Evolutionary conservation across 768 basidiomycete genomes (phyloP).

Genomic region (Epithele typhae): DNA sequence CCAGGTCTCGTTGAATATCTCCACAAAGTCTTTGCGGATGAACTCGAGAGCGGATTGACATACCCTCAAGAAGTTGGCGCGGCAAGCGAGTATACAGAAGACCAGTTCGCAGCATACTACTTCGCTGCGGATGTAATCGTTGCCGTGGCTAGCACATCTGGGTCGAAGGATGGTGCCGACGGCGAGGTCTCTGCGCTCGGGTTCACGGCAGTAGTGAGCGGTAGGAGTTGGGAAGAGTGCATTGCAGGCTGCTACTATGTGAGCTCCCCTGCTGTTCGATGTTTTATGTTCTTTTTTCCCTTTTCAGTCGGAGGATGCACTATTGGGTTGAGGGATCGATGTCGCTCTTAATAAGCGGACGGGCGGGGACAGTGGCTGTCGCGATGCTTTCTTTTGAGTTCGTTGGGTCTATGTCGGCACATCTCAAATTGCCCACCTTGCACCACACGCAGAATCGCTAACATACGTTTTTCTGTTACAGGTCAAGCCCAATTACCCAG

Average conservation of each 20-base stretch:
- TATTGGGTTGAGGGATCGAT: too few relatives aligned
- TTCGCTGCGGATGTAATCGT: conserved; percentile 75
- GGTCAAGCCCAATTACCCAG: conserved; percentile 89
- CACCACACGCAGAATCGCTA: conserved; percentile 3
- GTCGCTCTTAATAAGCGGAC: too few relatives aligned
- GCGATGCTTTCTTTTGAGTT: too few relatives aligned
- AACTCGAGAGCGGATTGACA: conserved; percentile 71
- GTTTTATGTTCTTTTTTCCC: conserved; percentile 4
- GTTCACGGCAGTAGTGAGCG: conserved; percentile 42
- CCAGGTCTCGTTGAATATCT: conserved; percentile 60
- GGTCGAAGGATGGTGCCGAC: conserved; percentile 13
- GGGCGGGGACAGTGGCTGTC: too few relatives aligned
- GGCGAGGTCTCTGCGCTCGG: conserved; percentile 18
- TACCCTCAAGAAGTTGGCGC: conserved; percentile 79
- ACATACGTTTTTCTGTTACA: conserved; percentile 19
- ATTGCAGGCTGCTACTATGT: conserved; percentile 81
- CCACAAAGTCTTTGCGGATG: conserved; percentile 59
- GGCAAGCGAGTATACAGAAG: conserved; percentile 34
- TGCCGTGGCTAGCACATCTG: conserved; percentile 39
- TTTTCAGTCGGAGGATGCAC: background rate
- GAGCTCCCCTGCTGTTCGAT: conserved; percentile 21
- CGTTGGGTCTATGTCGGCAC: too few relatives aligned
- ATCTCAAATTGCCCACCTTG: too few relatives aligned
- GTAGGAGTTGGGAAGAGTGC: conserved; percentile 61
- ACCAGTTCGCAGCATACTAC: conserved; percentile 70